These are phyloP conservation scores for Pterocarpus macrocarpus DNA, from an alignment of 306 rosid species.

Conservation along the genomic window DNA sequence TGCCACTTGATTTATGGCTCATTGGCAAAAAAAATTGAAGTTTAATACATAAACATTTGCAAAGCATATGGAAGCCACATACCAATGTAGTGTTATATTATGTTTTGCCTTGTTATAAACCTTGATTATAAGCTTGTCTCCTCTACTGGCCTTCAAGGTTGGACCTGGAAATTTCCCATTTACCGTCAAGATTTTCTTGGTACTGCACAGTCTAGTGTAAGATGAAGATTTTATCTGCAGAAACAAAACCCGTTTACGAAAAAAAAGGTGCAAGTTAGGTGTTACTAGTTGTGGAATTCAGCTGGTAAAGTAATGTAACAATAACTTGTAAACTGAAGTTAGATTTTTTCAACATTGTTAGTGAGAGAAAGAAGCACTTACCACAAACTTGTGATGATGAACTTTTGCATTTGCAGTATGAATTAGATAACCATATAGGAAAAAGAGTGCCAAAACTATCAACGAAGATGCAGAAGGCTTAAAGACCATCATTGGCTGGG, in stretches of 20 bases:
- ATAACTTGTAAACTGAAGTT: background rate
- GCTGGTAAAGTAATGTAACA: background rate
- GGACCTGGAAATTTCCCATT: constrained; percentile 76
- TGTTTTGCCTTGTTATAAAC: constrained; percentile 57
- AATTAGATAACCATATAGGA: constrained; percentile 30
- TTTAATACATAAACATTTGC: no score
- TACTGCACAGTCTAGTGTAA: constrained; percentile 63
- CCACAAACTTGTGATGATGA: constrained; percentile 46
- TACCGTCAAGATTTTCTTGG: constrained; percentile 67
- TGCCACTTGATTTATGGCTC: no score
- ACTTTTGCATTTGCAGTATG: constrained; percentile 36
- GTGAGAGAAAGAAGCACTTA: constrained; percentile 1
- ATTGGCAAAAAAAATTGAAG: no score
- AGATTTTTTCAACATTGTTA: background rate
- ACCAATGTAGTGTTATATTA: constrained; percentile 74
- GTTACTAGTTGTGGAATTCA: background rate
- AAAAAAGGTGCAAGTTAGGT: background rate
- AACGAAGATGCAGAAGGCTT: background rate
- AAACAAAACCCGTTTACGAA: background rate
- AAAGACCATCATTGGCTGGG: constrained; percentile 12
- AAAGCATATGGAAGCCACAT: constrained; percentile 21
- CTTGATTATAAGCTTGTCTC: constrained; percentile 60
- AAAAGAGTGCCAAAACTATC: constrained; percentile 13
- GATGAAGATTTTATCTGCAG: constrained; percentile 60
- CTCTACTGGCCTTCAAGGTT: constrained; percentile 53